Percentiles rank a stretch among this genome's conserved stretches.
Conservation (phyloP, 495 filamentous ascomycete species). For the Neurospora sp. region DNA sequence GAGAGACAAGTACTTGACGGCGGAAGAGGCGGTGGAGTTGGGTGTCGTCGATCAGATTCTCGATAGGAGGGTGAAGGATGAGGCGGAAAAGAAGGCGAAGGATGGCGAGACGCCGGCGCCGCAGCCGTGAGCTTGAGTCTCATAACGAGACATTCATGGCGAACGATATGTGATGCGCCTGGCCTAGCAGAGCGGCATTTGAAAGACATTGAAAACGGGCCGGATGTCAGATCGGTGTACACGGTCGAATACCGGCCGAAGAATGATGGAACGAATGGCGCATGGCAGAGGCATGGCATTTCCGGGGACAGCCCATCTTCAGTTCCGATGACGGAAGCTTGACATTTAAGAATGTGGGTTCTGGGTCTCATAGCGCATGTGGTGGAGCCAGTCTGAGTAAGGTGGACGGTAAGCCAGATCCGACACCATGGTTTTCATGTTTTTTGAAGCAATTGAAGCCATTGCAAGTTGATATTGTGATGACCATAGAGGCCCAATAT, state of each 20-base stretch:
- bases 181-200: not conserved
- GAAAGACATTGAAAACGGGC: not conserved
- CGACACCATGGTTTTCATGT: not conserved
- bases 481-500: not conserved
- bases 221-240: not conserved
- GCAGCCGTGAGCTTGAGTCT: conserved; percentile 9
- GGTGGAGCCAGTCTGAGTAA: not conserved
- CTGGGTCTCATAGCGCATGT: not conserved
- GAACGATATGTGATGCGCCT: not conserved
- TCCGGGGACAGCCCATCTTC: not conserved
- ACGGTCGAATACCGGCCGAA: not conserved
- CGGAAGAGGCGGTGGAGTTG: conserved; percentile 75
- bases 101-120: conserved; percentile 9
- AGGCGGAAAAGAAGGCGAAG: conserved; percentile 10
- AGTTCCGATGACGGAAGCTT: conserved; percentile 7
- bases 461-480: not conserved
- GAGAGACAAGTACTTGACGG: conserved; percentile 86
- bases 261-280: not conserved
- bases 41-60: conserved; percentile 90
- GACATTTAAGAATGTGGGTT: not conserved
- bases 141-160: not conserved
- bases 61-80: conserved; percentile 32
- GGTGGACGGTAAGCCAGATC: not conserved
- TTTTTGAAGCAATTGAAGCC: not conserved
- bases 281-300: not conserved